Evolutionary conservation across 2,329 filamentous ascomycete species (phyloP), one percentile per base, ranked within the genome.

Genomic region (Albifimbria verrucaria): DNA sequence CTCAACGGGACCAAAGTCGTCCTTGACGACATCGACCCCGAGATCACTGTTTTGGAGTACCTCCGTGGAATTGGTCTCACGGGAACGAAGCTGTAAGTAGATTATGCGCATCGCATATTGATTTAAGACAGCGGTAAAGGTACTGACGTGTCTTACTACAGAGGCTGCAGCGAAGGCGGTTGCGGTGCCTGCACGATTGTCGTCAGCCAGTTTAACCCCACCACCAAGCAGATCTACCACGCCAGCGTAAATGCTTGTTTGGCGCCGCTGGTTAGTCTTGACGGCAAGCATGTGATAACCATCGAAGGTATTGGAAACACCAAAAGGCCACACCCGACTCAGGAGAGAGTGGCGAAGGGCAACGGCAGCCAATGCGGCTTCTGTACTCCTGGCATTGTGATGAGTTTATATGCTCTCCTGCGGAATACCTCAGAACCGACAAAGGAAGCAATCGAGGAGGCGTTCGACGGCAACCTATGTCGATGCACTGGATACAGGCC

Each of bases 251-350:
- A 99, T 68, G 94, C 94, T 42, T 99, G 94, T 68, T 78, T 99
- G 50, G 93, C 94, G 11, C 94, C 94, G 7, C 80, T 99, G 46
- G 89, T 92, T 60, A 96, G 92, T 64, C 83, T 97, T 43, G 94
- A 97, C 69, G 94, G 94, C 44, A 99, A 99, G 70, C 94, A 99
- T 80, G 91, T 97, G 65, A 92, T 99, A 67, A 99, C 94, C 3
- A 87, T 99, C 41, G 94, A 99, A 72, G 94, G 94, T 7, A 97
- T 99, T 63, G 94, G 94, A 11, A 90, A 88, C 68, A 86, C 90
- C 24, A 88, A 94, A 69, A 84, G 80, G 42, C 94, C 94, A 5
- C 94, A 99, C 74, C 90, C 93, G 2, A 79, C 88, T 3, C 94
- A 97, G 68, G 92, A 97, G 74, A 83, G 94, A 47, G 89, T 99